Base-by-base conservation (phyloP, 2,329 filamentous ascomycete genomes). In the Moelleriella libera region DNA sequence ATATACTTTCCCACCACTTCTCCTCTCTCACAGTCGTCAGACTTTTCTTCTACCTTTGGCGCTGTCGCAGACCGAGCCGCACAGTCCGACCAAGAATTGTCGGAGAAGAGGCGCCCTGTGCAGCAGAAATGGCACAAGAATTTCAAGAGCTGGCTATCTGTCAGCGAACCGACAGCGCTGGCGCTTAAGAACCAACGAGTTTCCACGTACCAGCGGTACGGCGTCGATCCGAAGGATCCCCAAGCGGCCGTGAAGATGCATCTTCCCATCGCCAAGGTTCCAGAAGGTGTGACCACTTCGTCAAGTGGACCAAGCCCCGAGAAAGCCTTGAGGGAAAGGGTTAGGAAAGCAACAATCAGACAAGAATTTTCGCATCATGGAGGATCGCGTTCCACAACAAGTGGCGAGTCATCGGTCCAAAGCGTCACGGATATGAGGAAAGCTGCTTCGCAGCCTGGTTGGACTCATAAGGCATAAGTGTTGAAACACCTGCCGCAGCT, bases 101-200 rank as follows among this genome's bases (percentile, higher is more conserved):
- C 34, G 8, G 12, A 3, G 34, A 37, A 37, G 8, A 59, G 34
- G 46, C 64, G 59, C 47, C 47, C 43, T 14, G 61, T 58, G 46
- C 60, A 62, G 32, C 49, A 53, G n/a, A 49, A 55, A 39, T 72
- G 70, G 67, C 48, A 71, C 28, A 58, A 58, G 6, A 65, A 68
- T 30, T 56, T 74, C 44, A 76, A 71, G 49, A 64, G 62, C 43
- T 76, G 73, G 73, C 55, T 75, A 6, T 63, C 63, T 2, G 63
- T 66, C 28, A 70, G 67, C 44, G 73, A 76, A 51, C 72, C 73
- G 9, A 75, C 72, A 0, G 62, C 63, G 2, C 68, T 71, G 43
- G 73, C 70, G 1, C 60, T 74, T 52, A 71, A 68, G 52, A 57
- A 68, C 11, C 68, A 73, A 51, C 70, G 67, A 53, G 65, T 61